Conservation (phyloP, 2,329 filamentous ascomycete genomes). For the Purpureocillium lavendulum region DNA sequence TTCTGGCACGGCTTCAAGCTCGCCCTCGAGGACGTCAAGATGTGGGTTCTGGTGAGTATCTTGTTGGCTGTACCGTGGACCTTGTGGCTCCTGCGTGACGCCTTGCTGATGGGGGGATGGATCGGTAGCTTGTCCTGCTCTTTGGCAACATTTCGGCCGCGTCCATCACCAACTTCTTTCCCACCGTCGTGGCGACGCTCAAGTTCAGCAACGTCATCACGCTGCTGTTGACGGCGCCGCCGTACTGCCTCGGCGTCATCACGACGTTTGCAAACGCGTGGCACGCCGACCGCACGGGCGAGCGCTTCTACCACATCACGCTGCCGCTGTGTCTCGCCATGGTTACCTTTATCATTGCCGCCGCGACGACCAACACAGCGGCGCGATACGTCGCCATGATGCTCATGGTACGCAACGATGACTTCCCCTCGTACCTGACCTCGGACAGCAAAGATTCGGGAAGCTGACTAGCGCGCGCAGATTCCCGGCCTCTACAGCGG, state of each 20-base stretch:
- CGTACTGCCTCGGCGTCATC: slow-evolving; percentile 54
- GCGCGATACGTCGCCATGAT: slow-evolving; percentile 65
- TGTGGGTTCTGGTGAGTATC: slow-evolving; percentile 43
- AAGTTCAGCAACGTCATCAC: slow-evolving; percentile 52
- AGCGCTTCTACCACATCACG: slow-evolving; percentile 61
- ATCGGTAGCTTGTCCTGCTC: slow-evolving; percentile 44
- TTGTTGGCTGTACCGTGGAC: not conserved
- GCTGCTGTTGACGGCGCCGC: slow-evolving; percentile 56
- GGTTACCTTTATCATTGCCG: slow-evolving; percentile 58
- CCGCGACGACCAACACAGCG: slow-evolving; percentile 48
- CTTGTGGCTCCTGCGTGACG: too few relatives aligned
- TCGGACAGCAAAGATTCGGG: too few relatives aligned
- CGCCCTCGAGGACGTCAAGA: slow-evolving; percentile 51
- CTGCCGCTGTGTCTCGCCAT: slow-evolving; percentile 54
- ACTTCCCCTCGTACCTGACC: too few relatives aligned
- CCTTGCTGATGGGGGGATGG: too few relatives aligned
- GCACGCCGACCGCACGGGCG: slow-evolving; percentile 63
- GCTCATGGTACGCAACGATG: slow-evolving; percentile 54
- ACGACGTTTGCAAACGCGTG: slow-evolving; percentile 57
- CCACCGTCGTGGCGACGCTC: slow-evolving; percentile 60
- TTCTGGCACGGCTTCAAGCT: slow-evolving; percentile 45
- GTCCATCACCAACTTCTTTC: slow-evolving; percentile 61
- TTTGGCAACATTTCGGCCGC: slow-evolving; percentile 48
- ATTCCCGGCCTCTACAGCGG: slow-evolving; percentile 53
- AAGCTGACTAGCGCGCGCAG: slow-evolving; percentile 11